A percentile compares a stretch with the other conserved stretches of the same genome.
Conservation (phyloP, 2,329 filamentous ascomycete genomes). For the Pleurostoma richardsiae region DNA sequence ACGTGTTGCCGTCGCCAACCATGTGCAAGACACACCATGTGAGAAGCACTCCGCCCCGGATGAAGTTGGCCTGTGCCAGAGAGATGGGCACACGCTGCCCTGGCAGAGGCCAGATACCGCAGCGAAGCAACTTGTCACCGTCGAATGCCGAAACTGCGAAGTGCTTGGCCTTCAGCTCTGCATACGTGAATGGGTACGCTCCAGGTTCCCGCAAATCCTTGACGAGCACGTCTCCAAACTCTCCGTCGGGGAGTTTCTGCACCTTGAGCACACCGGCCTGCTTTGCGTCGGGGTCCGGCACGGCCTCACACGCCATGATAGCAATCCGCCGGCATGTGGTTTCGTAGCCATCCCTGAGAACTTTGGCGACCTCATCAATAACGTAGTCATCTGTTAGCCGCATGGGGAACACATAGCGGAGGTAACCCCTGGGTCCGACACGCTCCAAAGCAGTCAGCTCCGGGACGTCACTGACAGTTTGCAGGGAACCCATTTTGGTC, state of each 20-base stretch:
- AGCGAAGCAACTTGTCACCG: slow-evolving; percentile 14
- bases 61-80: slow-evolving; percentile 20
- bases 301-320: slow-evolving; percentile 21
- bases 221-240: slow-evolving; percentile 16
- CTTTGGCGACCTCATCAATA: slow-evolving; percentile 13
- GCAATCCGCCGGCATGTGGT: slow-evolving; percentile 19
- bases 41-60: slow-evolving; percentile 19
- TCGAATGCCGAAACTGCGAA: slow-evolving; percentile 17
- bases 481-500: no score
- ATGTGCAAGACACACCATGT: slow-evolving; percentile 21
- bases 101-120: slow-evolving; percentile 16
- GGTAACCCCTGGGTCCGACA: slow-evolving; percentile 25
- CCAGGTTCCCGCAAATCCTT: slow-evolving; percentile 17
- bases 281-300: slow-evolving; percentile 19
- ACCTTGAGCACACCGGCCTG: slow-evolving; percentile 24
- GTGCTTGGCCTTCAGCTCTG: slow-evolving; percentile 16
- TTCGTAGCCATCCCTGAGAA: slow-evolving; percentile 20
- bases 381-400: slow-evolving; percentile 22
- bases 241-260: slow-evolving; percentile 15
- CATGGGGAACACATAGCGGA: slow-evolving; percentile 25
- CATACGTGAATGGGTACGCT: slow-evolving; percentile 15
- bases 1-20: slow-evolving; percentile 24
- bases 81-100: slow-evolving; percentile 12
- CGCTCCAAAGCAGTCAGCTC: slow-evolving; percentile 16
- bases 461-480: no score